Base-by-base conservation (phyloP, 805 yeast genomes). In the Candida nonsorbophila region DNA sequence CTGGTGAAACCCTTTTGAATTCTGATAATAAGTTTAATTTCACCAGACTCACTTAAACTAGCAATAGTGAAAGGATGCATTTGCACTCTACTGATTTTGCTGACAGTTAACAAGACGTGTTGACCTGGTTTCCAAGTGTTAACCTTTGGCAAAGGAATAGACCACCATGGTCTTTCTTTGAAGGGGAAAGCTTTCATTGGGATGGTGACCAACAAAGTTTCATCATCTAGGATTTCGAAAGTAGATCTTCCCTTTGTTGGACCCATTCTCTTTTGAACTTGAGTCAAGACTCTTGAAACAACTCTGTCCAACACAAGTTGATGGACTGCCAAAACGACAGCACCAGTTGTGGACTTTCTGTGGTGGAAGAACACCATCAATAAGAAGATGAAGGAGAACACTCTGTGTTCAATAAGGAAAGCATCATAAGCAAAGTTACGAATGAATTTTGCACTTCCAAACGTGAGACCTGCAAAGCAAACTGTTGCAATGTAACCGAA, bases 61-160 rank as follows among this genome's bases (percentile, higher is more conserved):
- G 65, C 44, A 28, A 69, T 63, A 3, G 74, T 66, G 42, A 69
- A 69, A 1, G 76, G 76, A 41, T 69, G 76, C 36, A 51, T 53
- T 36, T 67, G 72, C 23, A 63, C 41, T 5, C 42, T 36, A 3
- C 53, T 49, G 11, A 68, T 59, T 30, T 55, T 55, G 4, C 56
- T 43, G 6, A 69, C 67, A 27, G 54, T 63, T n/a, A 69, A 44
- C 21, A 49, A 53, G 8, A 68, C 54, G 40, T 69, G 72, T 41
- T 67, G 73, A 4, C 75, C 75, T 0, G 74, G 59, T 29, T 53
- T 53, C 76, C 76, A 69, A 11, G 51, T 50, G 13, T 63, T 54
- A 13, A 54, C 38, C n/a, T 53, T 48, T 3, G 72, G 72, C 16
- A 58, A 42, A 17, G 54, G 39, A 4, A 22, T 24, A 30, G 40